Base-by-base conservation (phyloP, 2,329 filamentous ascomycete genomes). In the Fusarium chlamydosporum region DNA sequence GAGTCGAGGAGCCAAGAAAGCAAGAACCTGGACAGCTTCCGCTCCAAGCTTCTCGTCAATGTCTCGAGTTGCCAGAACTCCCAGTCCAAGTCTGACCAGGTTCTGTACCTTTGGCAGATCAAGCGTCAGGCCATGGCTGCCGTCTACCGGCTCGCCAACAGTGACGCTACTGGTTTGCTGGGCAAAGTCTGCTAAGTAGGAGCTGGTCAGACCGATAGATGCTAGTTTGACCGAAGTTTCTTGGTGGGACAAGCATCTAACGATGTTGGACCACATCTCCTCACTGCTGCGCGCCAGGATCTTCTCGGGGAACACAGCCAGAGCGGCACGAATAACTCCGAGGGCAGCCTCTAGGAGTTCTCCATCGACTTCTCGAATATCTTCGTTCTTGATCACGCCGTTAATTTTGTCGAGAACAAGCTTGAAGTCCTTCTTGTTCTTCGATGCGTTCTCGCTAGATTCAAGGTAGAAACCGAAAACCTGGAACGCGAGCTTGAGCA, bases 401-500 rank as follows among this genome's bases (percentile, higher is more conserved):
- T 85, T 76, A 10, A 88, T 82, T 58, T 82, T 87, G 69, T 80
- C 83, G 15, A 89, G 82, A 54, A 94, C 83, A 35, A 89, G 85
- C 12, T 84, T 83, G 12, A 92, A 81, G 73, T 97, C 91, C 72
- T 91, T 91, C 61, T 87, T 85, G 61, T 89, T 89, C 61, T 87
- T 88, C 10, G 83, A 76, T 3, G 82, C 83, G 5, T 86, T 82
- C 37, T 88, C 87, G 34, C 86, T 85, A 0, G 86, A 87, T 62
- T 96, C 92, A 60, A 97, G 92, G 78, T 95, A 97, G 51, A 96
- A 88, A 2, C 89, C 87, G 81, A 94, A 97, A 31, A 91, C 88
- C 76, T 96, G 92, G 54, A 97, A 83, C 2, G 91, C 92, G 23
- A 95, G 87, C 61, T 89, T 88, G 50, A 90, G 84, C 27, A 97